Evolutionary conservation across 768 basidiomycete genomes (phyloP).

Genomic region (Psilocybe azurescens): DNA sequence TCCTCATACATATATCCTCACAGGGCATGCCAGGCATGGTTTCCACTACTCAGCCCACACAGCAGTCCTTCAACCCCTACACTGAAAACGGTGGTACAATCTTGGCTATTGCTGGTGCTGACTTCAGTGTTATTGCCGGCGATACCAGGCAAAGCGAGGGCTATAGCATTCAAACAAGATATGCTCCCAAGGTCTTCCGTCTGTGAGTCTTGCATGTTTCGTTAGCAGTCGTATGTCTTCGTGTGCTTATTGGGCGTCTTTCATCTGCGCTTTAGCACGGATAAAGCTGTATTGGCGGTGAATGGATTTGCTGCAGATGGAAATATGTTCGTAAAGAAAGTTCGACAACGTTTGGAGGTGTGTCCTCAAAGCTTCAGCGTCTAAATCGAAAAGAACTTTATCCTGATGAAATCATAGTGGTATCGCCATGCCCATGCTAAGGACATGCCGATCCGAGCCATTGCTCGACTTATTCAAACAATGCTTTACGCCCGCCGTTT

Average conservation of each 20-base stretch:
- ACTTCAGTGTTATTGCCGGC: constrained; percentile 94
- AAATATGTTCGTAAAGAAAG: constrained; percentile 96
- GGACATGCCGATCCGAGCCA: constrained; percentile 95
- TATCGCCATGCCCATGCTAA: constrained; percentile 97
- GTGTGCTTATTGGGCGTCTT: constrained; percentile 12
- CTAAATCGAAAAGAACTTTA: neutral
- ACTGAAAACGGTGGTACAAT: constrained; percentile 95
- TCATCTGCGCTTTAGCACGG: constrained; percentile 60
- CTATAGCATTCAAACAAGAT: constrained; percentile 97
- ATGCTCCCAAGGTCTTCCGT: constrained; percentile 94
- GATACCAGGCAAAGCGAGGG: constrained; percentile 97
- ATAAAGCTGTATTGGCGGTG: constrained; percentile 91
- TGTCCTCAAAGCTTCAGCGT: constrained; percentile 26
- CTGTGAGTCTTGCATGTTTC: constrained; percentile 58
- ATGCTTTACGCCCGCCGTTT: constrained; percentile 96
- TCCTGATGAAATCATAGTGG: constrained; percentile 62
- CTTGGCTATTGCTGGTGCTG: constrained; percentile 91
- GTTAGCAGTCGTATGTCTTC: constrained; percentile 1
- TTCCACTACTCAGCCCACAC: constrained; percentile 39
- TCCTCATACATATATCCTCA: neutral
- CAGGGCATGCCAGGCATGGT: constrained; percentile 43
- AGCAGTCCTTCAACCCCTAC: constrained; percentile 86
- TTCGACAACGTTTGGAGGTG: constrained; percentile 95
- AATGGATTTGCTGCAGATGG: constrained; percentile 98
- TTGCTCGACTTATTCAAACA: constrained; percentile 97